A percentile compares a stretch with the other conserved stretches of the same genome.
phyloP scores from a whole-genome alignment of 2,329 filamentous ascomycete genomes.

The Colletotrichum sp. region DNA sequence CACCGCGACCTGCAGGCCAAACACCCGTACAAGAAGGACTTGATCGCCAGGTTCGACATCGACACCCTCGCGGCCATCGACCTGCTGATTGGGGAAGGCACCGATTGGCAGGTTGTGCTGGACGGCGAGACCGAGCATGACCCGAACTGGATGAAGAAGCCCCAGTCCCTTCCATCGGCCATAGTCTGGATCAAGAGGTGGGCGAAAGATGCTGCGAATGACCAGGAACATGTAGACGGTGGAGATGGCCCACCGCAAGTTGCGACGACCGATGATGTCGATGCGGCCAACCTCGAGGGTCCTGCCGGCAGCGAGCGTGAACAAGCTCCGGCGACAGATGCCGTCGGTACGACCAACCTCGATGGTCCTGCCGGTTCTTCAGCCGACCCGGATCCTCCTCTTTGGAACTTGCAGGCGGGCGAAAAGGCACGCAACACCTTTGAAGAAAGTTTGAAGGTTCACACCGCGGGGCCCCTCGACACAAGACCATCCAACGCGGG shows the following conservation, averaged over 20 bases:
- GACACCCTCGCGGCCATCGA: neutral
- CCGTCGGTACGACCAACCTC: neutral
- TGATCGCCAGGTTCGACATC: neutral
- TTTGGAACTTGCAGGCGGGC: neutral
- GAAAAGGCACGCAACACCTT: neutral
- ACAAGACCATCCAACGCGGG: neutral
- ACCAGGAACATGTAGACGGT: neutral
- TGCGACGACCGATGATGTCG: neutral
- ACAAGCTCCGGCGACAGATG: neutral
- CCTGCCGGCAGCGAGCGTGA: neutral
- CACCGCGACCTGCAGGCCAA: neutral
- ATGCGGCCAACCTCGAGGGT: neutral
- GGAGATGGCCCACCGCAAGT: neutral
- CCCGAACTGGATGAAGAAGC: neutral
- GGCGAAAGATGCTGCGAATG: neutral
- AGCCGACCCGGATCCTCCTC: neutral
- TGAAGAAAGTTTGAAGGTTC: neutral
- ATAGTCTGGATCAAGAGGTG: neutral
- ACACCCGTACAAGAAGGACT: neutral
- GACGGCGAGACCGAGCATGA: neutral
- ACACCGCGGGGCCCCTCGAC: neutral
- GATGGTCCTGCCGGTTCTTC: neutral
- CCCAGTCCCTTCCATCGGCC: neutral
- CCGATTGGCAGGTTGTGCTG: neutral
- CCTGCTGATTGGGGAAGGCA: neutral